phyloP scores from a whole-genome alignment of 768 basidiomycete species.

The Dioszegia aurantiaca region DNA sequence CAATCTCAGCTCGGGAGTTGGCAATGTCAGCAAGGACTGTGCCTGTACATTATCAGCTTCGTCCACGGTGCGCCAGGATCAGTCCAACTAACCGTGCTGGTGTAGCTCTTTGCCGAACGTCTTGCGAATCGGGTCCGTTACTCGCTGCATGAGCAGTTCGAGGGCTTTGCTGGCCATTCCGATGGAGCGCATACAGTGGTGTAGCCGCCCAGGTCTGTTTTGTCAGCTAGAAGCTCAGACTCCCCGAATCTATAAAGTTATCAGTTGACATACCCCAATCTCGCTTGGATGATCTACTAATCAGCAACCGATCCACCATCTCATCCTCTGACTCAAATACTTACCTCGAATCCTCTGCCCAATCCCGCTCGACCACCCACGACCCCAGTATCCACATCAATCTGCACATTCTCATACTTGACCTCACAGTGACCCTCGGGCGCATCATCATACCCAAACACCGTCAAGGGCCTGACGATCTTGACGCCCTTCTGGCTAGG shows the following conservation, averaged over 20 bases:
- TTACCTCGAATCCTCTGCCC: slow-evolving; percentile 89
- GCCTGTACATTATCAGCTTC: slow-evolving; percentile 56
- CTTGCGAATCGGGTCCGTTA: slow-evolving; percentile 85
- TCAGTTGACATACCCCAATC: slow-evolving; percentile 31
- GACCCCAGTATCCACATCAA: slow-evolving; percentile 76
- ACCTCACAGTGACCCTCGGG: slow-evolving; percentile 97
- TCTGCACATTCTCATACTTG: slow-evolving; percentile 87
- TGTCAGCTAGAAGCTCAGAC: slow-evolving; percentile 3
- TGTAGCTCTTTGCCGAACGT: slow-evolving; percentile 91
- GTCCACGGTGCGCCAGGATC: no score
- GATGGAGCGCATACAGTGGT: slow-evolving; percentile 97
- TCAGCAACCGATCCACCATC: background rate
- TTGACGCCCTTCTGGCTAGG: slow-evolving; percentile 80
- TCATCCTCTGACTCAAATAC: no score
- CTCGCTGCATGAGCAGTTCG: slow-evolving; percentile 81
- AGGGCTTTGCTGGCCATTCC: slow-evolving; percentile 80
- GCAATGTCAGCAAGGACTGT: slow-evolving; percentile 89
- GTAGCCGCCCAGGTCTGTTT: slow-evolving; percentile 86
- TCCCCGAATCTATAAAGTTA: background rate
- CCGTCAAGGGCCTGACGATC: slow-evolving; percentile 84
- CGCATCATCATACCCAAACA: slow-evolving; percentile 92
- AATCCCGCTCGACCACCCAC: slow-evolving; percentile 64
- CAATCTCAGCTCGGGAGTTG: slow-evolving; percentile 87
- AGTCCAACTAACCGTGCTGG: slow-evolving; percentile 78
- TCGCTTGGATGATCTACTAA: slow-evolving; percentile 41